A percentile compares a stretch with the other conserved stretches of the same genome.
These are phyloP conservation scores for Aspergillus pseudotamarii DNA, from an alignment of 2,329 filamentous ascomycete genomes.

Conservation along the genomic window DNA sequence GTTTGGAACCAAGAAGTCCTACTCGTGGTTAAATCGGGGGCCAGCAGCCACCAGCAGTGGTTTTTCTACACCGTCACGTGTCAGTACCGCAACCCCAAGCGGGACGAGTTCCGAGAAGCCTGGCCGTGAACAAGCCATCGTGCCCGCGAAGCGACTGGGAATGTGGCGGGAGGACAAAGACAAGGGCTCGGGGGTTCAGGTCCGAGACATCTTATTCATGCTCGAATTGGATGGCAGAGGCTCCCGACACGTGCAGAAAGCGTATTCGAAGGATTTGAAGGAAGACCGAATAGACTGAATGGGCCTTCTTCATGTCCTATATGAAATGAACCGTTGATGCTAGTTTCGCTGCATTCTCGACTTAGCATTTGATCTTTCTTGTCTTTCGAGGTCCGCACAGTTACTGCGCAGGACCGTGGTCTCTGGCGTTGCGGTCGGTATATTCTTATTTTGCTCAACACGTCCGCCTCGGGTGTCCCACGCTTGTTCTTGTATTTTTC, in stretches of 20 bases:
- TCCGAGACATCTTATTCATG: constrained; percentile 78
- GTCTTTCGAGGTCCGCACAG: constrained; percentile 19
- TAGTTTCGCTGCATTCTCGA: background rate
- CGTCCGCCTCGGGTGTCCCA: background rate
- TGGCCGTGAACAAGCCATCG: constrained; percentile 37
- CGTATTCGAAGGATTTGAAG: constrained; percentile 45
- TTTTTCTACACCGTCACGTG: constrained; percentile 41
- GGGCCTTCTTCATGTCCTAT: background rate
- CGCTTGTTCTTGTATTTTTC: constrained; percentile 1
- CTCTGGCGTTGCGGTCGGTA: constrained; percentile 25
- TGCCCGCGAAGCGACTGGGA: constrained; percentile 65
- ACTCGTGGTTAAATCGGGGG: constrained; percentile 50
- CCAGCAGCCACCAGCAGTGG: constrained; percentile 35
- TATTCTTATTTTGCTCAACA: background rate
- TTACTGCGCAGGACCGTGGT: constrained; percentile 30
- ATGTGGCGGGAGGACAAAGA: constrained; percentile 76
- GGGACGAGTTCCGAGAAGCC: constrained; percentile 33
- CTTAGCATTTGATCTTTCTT: constrained; percentile 1
- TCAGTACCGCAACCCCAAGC: constrained; percentile 32
- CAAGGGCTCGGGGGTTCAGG: constrained; percentile 76
- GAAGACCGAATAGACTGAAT: constrained; percentile 41
- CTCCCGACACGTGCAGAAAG: constrained; percentile 46
- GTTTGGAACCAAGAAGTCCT: constrained; percentile 51
- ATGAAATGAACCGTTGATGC: background rate
- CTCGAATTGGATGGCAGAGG: constrained; percentile 74